Conservation (phyloP, 2,329 filamentous ascomycete genomes). For the Podosphaera xanthii region DNA sequence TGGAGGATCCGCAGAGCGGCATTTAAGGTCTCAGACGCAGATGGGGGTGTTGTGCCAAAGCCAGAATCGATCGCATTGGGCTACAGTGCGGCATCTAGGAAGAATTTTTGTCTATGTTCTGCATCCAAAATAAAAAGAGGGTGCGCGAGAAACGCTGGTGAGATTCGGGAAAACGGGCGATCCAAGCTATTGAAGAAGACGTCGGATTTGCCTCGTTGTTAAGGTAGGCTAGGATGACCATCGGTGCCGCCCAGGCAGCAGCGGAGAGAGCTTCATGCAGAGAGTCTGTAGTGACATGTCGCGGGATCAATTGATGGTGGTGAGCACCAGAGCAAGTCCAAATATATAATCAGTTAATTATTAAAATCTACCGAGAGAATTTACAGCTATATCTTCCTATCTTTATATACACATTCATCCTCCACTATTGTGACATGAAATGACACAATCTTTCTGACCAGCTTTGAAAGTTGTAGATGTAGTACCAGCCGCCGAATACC, state of each 20-base stretch:
- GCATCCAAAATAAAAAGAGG: background rate
- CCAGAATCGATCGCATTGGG: background rate
- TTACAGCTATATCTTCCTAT: too few relatives aligned
- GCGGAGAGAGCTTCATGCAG: background rate
- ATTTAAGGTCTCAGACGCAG: background rate
- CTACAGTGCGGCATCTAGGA: background rate
- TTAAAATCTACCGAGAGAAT: too few relatives aligned
- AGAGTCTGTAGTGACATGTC: background rate
- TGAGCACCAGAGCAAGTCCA: too few relatives aligned
- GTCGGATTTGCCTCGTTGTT: background rate
- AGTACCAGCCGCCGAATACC: too few relatives aligned
- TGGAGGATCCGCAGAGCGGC: background rate
- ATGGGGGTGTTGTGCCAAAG: background rate
- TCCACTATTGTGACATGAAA: too few relatives aligned
- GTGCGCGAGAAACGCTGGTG: background rate
- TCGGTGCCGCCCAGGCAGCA: background rate
- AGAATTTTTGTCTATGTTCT: background rate
- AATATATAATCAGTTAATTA: too few relatives aligned
- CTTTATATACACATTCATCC: too few relatives aligned
- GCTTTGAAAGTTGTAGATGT: too few relatives aligned
- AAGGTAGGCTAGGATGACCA: background rate
- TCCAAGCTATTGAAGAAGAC: too few relatives aligned
- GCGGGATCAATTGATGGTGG: too few relatives aligned
- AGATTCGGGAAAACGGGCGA: too few relatives aligned
- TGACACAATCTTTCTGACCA: too few relatives aligned